Conservation (phyloP, 148 eudicot species). For the Chenopodium suecicum region DNA sequence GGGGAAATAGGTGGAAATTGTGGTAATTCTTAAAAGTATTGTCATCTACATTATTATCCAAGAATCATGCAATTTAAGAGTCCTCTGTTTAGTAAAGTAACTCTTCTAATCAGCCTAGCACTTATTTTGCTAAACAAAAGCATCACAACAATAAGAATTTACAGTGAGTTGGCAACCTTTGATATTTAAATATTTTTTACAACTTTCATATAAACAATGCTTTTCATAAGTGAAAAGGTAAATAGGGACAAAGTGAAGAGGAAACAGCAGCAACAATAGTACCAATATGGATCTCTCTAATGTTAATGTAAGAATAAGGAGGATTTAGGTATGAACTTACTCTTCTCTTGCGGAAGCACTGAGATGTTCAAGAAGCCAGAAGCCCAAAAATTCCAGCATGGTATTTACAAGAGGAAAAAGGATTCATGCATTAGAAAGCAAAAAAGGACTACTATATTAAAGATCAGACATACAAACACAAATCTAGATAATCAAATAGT, state of each 20-base stretch:
- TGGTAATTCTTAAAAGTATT: too few relatives aligned
- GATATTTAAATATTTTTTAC: neutral
- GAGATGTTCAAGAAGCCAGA: slow-evolving; percentile 39
- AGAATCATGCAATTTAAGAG: too few relatives aligned
- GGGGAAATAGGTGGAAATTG: too few relatives aligned
- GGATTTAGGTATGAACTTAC: slow-evolving; percentile 49
- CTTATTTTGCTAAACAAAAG: neutral
- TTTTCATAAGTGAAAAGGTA: neutral
- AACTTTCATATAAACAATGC: neutral
- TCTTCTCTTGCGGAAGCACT: slow-evolving; percentile 95
- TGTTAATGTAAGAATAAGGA: slow-evolving; percentile 12
- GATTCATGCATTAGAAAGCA: slow-evolving; percentile 12
- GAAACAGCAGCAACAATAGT: neutral
- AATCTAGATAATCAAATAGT: neutral
- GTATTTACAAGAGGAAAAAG: slow-evolving; percentile 7
- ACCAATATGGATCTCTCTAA: slow-evolving; percentile 1
- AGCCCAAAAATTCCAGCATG: slow-evolving; percentile 30
- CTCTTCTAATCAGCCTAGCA: too few relatives aligned
- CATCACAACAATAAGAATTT: neutral
- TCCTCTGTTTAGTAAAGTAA: too few relatives aligned
- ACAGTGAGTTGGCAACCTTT: neutral
- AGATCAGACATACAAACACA: neutral
- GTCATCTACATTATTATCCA: too few relatives aligned
- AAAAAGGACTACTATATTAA: neutral
- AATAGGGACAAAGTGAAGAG: neutral